These are phyloP conservation scores for Zymoseptoria brevis DNA, from an alignment of 2,329 filamentous ascomycete species.

Conservation along the genomic window DNA sequence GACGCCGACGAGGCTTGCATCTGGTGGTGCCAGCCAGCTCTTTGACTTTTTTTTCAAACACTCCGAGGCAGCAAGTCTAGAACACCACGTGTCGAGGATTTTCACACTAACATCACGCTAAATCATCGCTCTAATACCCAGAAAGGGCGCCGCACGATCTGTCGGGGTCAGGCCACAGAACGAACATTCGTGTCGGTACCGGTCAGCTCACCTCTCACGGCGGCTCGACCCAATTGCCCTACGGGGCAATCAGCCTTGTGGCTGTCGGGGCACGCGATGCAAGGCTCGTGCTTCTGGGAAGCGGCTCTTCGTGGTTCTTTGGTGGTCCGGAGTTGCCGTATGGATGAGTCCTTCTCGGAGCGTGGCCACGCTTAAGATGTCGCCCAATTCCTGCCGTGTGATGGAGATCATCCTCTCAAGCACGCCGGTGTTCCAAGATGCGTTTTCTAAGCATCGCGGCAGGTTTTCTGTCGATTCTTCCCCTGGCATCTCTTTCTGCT, in stretches of 20 bases:
- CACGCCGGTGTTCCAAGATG: background rate
- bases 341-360: background rate
- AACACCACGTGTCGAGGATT: background rate
- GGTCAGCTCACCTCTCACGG: background rate
- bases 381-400: background rate
- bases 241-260: background rate
- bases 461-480: background rate
- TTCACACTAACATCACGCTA: background rate
- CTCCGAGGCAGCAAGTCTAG: background rate
- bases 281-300: background rate
- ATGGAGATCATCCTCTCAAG: background rate
- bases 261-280: background rate
- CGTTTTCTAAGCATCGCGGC: background rate
- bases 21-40: background rate
- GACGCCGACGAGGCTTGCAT: background rate
- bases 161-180: background rate
- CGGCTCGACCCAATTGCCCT: background rate
- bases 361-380: background rate
- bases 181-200: background rate
- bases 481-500: background rate
- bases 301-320: background rate
- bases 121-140: background rate
- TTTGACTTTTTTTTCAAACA: background rate
- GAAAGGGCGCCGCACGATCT: background rate
- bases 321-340: background rate